Conservation (phyloP, 768 basidiomycete species). For the Mycena epipterygia region DNA sequence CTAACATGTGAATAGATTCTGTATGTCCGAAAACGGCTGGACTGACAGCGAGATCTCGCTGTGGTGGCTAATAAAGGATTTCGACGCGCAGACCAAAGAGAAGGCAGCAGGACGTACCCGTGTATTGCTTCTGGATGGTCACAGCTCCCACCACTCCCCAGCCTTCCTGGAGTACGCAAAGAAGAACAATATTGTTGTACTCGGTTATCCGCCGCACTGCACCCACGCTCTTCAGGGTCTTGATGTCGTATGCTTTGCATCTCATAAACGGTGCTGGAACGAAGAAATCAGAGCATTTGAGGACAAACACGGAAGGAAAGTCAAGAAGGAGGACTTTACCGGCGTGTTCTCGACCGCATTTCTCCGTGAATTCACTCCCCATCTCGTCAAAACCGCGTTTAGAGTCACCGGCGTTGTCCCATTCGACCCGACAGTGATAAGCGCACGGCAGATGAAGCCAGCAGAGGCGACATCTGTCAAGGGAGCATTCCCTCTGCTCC, state of each 20-base stretch:
- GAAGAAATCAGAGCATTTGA: slow-evolving; percentile 44
- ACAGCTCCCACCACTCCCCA: slow-evolving; percentile 28
- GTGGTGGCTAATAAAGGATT: slow-evolving; percentile 31
- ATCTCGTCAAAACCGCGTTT: slow-evolving; percentile 42
- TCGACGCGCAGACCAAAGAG: slow-evolving; percentile 50
- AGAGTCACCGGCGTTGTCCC: slow-evolving; percentile 41
- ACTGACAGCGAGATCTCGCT: slow-evolving; percentile 37
- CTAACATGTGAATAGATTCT: slow-evolving; percentile 33
- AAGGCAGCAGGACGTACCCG: slow-evolving; percentile 49
- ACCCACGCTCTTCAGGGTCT: slow-evolving; percentile 59
- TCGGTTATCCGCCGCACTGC: slow-evolving; percentile 27
- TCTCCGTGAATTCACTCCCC: slow-evolving; percentile 28
- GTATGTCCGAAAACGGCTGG: slow-evolving; percentile 47
- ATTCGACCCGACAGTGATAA: slow-evolving; percentile 41
- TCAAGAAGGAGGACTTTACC: slow-evolving; percentile 47
- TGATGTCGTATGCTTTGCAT: slow-evolving; percentile 59
- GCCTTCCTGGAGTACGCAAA: slow-evolving; percentile 8
- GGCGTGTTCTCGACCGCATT: slow-evolving; percentile 36
- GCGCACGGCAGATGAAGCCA: slow-evolving; percentile 40
- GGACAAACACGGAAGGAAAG: slow-evolving; percentile 30
- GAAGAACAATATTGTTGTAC: slow-evolving; percentile 24
- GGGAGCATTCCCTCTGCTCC: slow-evolving; percentile 27
- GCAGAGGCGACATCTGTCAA: slow-evolving; percentile 38
- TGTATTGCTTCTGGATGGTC: slow-evolving; percentile 56
- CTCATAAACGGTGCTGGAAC: slow-evolving; percentile 50